Evolutionary conservation across 164 flowering plant species (phyloP).

Genomic region (Berberis thunbergii): DNA sequence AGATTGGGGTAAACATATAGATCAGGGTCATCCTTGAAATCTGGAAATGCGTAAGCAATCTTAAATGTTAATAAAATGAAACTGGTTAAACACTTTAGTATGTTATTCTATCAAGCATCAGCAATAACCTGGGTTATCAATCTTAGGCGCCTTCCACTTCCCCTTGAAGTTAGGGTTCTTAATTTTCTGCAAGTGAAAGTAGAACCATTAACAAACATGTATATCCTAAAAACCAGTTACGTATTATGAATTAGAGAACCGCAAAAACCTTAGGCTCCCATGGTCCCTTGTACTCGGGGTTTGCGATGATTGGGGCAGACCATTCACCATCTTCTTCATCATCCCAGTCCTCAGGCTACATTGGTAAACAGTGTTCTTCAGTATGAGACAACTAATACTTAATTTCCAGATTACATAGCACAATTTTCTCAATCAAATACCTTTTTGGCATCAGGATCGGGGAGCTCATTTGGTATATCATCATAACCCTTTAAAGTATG

Average conservation of each 20-base stretch:
- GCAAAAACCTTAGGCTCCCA: constrained; percentile 73
- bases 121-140: constrained; percentile 80
- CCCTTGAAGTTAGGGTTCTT: constrained; percentile 96
- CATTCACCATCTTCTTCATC: constrained; percentile 99
- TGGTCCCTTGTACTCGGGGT: constrained; percentile 94
- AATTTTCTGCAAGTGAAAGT: constrained; percentile 50
- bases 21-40: constrained; percentile 81
- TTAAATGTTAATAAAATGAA: background rate
- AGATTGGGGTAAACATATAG: constrained; percentile 58
- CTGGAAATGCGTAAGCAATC: constrained; percentile 22
- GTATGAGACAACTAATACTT: no score
- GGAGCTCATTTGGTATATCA: constrained; percentile 81
- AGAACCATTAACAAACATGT: no score
- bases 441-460: constrained; percentile 81
- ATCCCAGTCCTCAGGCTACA: constrained; percentile 97
- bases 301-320: constrained; percentile 80
- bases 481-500: constrained; percentile 53
- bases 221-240: background rate
- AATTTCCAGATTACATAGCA: background rate
- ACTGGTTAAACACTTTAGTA: background rate
- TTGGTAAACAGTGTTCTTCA: background rate
- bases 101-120: background rate
- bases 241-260: background rate
- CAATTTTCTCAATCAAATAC: constrained; percentile 15
- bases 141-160: constrained; percentile 97